phyloP scores from a whole-genome alignment of 208 protist genomes.

The Porcisia hertigi region DNA sequence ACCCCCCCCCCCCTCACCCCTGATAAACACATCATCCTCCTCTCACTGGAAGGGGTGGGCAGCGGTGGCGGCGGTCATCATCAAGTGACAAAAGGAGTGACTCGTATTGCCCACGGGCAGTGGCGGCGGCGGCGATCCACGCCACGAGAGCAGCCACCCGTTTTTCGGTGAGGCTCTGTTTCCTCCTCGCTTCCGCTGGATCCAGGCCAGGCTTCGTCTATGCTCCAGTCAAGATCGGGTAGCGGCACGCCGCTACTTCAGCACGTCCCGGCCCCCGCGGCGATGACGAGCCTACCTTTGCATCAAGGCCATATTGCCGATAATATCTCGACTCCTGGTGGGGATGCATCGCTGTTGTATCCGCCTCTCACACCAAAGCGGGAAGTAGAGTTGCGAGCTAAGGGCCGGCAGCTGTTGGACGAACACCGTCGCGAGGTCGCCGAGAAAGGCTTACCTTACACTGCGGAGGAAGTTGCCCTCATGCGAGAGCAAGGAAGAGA shows the following conservation, averaged over 20 bases:
- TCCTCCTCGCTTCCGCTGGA: not conserved
- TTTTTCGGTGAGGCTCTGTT: not conserved
- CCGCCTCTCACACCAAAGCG: conserved; percentile 12
- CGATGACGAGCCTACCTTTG: not conserved
- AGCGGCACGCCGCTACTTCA: not conserved
- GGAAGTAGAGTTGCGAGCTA: conserved; percentile 20
- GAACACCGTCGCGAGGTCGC: conserved; percentile 14
- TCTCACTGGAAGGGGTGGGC: no score
- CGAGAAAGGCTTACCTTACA: conserved; percentile 8
- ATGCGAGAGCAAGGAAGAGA: conserved; percentile 46
- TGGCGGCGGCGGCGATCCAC: not conserved
- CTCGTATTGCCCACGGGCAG: no score
- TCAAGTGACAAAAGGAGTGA: no score
- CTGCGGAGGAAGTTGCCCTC: conserved; percentile 24
- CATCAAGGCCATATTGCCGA: not conserved
- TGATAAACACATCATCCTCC: no score
- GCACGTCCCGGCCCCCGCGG: not conserved
- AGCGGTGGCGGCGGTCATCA: no score
- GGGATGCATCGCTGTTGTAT: not conserved
- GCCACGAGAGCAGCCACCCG: not conserved
- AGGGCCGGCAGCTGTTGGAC: conserved; percentile 25
- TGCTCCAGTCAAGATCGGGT: not conserved
- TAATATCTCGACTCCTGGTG: not conserved
- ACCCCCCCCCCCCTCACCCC: no score
- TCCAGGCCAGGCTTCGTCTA: not conserved